These are phyloP conservation scores for Alternaria conjuncta DNA, from an alignment of 2,329 filamentous ascomycete genomes.

Conservation along the genomic window DNA sequence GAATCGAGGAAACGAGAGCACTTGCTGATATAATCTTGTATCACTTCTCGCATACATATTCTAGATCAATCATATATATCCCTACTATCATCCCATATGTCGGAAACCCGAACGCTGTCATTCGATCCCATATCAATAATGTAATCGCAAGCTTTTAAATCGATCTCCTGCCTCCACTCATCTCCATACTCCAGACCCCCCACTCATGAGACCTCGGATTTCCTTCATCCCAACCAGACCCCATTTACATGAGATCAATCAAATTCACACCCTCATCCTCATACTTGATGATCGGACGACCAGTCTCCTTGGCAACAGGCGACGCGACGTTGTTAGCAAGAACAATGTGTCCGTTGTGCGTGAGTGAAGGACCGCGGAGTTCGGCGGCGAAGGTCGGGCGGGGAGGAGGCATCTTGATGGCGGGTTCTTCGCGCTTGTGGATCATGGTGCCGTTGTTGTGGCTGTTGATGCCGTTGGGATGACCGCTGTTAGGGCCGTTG, in stretches of 20 bases:
- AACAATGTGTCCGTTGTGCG: slow-evolving; percentile 17
- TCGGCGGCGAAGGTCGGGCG: slow-evolving; percentile 14
- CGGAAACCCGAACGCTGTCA: neutral
- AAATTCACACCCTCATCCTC: neutral
- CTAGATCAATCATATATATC: neutral
- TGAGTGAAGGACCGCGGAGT: slow-evolving; percentile 3
- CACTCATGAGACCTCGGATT: no score
- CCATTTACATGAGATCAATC: neutral
- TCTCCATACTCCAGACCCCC: neutral
- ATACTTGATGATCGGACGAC: neutral
- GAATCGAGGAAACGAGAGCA: no score
- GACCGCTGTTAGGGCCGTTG: neutral
- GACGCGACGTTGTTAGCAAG: slow-evolving; percentile 13
- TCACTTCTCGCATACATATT: neutral
- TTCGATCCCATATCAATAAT: neutral
- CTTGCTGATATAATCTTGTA: neutral
- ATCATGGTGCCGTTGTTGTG: neutral
- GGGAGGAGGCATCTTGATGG: neutral
- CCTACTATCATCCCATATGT: neutral
- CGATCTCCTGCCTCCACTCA: neutral
- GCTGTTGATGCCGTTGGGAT: neutral
- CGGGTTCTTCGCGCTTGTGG: neutral
- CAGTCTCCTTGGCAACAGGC: neutral
- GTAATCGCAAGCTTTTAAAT: neutral
- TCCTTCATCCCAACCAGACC: no score